Evolutionary conservation across 495 filamentous ascomycete genomes (phyloP), one percentile per base, ranked within the genome.

Genomic region (Trichocladium antarcticum): DNA sequence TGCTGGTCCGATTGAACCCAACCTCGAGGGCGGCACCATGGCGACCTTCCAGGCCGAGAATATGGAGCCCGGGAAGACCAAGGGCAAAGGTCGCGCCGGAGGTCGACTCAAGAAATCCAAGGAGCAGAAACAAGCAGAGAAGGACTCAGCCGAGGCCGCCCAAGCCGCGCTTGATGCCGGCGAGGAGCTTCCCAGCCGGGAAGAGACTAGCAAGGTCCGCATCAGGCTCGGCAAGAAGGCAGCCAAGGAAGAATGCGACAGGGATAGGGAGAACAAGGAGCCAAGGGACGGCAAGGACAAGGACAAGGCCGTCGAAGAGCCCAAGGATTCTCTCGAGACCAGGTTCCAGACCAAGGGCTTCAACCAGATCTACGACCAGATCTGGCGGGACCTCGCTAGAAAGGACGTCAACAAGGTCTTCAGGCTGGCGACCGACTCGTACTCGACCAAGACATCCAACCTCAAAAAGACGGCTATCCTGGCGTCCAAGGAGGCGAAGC

Each of bases 281-380:
- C 61, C 57, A 15, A 71, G 68, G 56, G 67, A 68, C 43, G 65
- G 73, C 48, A 83, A 79, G 64, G 78, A 84, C 19, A 85, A 84
- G 55, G 77, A 75, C 53, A 70, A 77, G 51, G 78, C 78, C 1
- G 81, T 77, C 12, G 74, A 74, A 45, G 70, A 74, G 34, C 68
- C 69, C 9, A 67, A 73, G 36, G 72, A 74, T 29, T 59, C 66
- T 31, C 62, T 72, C 27, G 71, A 74, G 54, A 65, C 67, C 45
- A 76, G 77, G 45, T 92, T 84, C 68, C 83, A 83, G 52, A 89
- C 87, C 29, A 94, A 96, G 62, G 85, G 85, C 19, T 97, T 92
- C 70, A 86, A 89, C 56, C 89, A 95, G 66, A 92, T 99, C 32
- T 96, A 95, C 66, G 92, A 95, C 59, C 89, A 96, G 68, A 99